phyloP scores from a whole-genome alignment of 352 stramenopile genomes.

The Pythium myriotylum region DNA sequence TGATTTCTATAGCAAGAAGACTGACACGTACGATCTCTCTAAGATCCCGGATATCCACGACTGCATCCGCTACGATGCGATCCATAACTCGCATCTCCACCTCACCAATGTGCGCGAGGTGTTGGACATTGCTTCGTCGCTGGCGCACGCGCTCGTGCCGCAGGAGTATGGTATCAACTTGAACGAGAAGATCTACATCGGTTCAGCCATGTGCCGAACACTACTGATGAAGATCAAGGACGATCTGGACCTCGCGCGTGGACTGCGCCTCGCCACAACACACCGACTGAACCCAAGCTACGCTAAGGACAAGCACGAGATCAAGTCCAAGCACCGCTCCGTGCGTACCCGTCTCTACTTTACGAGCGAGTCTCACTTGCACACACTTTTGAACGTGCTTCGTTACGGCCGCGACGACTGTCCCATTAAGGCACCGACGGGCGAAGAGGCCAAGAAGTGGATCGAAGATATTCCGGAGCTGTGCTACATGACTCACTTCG shows the following conservation, averaged over 20 bases:
- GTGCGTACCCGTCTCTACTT: slow-evolving; percentile 99
- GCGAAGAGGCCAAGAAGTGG: slow-evolving; percentile 81
- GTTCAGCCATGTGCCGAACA: slow-evolving; percentile 85
- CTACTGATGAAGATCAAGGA: slow-evolving; percentile 89
- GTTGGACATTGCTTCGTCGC: slow-evolving; percentile 92
- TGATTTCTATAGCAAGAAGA: slow-evolving; percentile 96
- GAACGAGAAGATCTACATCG: slow-evolving; percentile 87
- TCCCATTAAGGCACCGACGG: slow-evolving; percentile 52
- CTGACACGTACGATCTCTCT: slow-evolving; percentile 93
- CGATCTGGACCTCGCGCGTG: slow-evolving; percentile 81
- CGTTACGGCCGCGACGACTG: slow-evolving; percentile 79
- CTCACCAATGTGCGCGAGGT: slow-evolving; percentile 93
- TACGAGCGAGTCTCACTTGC: slow-evolving; percentile 98
- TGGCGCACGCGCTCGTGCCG: slow-evolving; percentile 89
- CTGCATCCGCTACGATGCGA: slow-evolving; percentile 97
- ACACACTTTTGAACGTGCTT: slow-evolving; percentile 98
- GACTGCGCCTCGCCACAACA: slow-evolving; percentile 67
- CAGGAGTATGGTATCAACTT: slow-evolving; percentile 91
- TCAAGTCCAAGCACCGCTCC: slow-evolving; percentile 93
- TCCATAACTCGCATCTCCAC: slow-evolving; percentile 97
- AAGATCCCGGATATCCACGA: slow-evolving; percentile 99
- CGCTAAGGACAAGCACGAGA: slow-evolving; percentile 73
- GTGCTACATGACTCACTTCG: slow-evolving; percentile 99
- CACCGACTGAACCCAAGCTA: slow-evolving; percentile 85
- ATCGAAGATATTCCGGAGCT: slow-evolving; percentile 94